These are phyloP conservation scores for Agaricus sinodeliciosus DNA, from an alignment of 768 basidiomycete genomes.

Conservation along the genomic window DNA sequence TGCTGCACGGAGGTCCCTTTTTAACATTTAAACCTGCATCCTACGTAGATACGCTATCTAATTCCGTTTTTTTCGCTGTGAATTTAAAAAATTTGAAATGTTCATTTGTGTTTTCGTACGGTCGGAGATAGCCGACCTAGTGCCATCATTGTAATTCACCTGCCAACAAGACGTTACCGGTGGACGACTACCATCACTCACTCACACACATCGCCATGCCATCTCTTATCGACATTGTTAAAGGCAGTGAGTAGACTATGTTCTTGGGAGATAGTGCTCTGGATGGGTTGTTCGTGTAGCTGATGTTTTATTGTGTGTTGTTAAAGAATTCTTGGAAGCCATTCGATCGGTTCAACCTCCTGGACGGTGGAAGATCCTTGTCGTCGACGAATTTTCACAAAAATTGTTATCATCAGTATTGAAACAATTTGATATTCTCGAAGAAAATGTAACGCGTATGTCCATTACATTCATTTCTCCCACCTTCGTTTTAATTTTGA, in stretches of 20 bases:
- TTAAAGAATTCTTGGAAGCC: conserved; percentile 82
- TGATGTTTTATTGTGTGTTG: background rate
- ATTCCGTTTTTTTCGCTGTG: too few relatives aligned
- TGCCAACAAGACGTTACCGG: background rate
- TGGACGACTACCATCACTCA: background rate
- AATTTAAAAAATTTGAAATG: background rate
- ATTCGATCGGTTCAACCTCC: conserved; percentile 84
- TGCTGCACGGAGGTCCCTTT: background rate
- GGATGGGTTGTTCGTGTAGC: background rate
- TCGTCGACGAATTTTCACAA: conserved; percentile 91
- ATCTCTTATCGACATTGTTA: conserved; percentile 36
- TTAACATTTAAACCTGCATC: background rate
- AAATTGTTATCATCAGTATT: conserved; percentile 77
- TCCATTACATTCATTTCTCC: conserved; percentile 11
- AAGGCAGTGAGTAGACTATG: conserved; percentile 30
- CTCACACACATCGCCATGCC: conserved; percentile 21
- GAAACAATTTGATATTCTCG: conserved; percentile 89
- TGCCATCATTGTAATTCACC: background rate
- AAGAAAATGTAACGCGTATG: conserved; percentile 95
- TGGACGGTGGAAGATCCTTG: conserved; percentile 93
- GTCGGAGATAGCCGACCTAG: conserved; percentile 9
- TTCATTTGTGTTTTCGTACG: background rate
- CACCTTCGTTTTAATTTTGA: too few relatives aligned
- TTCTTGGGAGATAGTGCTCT: background rate
- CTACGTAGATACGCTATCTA: too few relatives aligned